Evolutionary conservation across 2,329 filamentous ascomycete genomes (phyloP).

Genomic region (Lachnellula willkommii): DNA sequence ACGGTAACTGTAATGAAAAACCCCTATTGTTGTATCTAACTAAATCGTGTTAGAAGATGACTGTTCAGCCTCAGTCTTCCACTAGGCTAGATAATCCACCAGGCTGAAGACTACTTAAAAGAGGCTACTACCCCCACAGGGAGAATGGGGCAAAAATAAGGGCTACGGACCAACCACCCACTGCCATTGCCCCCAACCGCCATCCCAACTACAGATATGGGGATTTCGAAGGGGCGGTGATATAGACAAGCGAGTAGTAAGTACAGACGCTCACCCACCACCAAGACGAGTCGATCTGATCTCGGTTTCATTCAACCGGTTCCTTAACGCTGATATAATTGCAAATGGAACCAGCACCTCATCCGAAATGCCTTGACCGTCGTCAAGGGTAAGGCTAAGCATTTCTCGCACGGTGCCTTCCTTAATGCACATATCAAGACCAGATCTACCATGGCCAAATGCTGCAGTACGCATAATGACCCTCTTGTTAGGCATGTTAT

Average conservation of each 20-base stretch:
- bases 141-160: no score
- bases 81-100: no score
- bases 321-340: constrained; percentile 6
- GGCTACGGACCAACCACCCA: no score
- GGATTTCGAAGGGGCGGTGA: no score
- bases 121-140: no score
- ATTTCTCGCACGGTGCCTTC: not conserved
- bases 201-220: no score
- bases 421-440: constrained; percentile 9
- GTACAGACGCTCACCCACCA: not conserved
- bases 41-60: no score
- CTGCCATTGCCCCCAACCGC: no score
- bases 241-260: not conserved
- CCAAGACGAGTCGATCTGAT: not conserved
- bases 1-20: no score
- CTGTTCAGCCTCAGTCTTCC: no score
- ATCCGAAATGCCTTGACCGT: not conserved
- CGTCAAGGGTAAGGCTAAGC: not conserved
- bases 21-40: no score
- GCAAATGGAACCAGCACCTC: constrained; percentile 5
- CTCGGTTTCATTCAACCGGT: not conserved
- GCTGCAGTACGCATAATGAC: constrained; percentile 13
- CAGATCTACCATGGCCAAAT: constrained; percentile 8
- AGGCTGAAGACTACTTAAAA: no score
- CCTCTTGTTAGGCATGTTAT: not conserved